These are phyloP conservation scores for Nephelium lappaceum DNA, from an alignment of 345 rosid species.

Conservation along the genomic window DNA sequence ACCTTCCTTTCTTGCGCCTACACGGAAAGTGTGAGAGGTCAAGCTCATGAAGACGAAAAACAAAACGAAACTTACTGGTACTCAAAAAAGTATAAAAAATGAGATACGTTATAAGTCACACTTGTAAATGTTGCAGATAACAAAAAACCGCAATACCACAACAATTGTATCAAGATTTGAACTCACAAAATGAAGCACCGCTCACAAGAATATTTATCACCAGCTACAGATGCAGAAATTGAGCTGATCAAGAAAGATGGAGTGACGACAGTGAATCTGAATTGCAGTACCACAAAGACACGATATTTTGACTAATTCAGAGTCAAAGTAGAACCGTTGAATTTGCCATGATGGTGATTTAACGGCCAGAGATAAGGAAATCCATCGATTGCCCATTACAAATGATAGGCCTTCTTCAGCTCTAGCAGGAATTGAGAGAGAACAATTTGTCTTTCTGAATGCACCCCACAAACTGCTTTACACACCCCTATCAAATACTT, in stretches of 20 bases:
- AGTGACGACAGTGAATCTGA: background rate
- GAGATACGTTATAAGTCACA: background rate
- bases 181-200: too few species aligned
- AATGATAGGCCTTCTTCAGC: background rate
- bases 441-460: background rate
- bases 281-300: too few species aligned
- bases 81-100: background rate
- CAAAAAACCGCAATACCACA: background rate
- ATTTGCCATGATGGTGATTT: background rate
- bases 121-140: background rate
- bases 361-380: background rate
- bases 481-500: background rate
- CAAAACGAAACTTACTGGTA: background rate
- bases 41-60: constrained; percentile 7
- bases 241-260: background rate
- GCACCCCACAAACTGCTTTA: background rate
- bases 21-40: constrained; percentile 5
- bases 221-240: background rate
- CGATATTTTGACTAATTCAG: too few species aligned
- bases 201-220: background rate
- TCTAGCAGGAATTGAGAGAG: background rate
- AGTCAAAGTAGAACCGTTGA: background rate
- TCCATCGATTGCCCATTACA: background rate
- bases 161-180: background rate
- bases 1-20: constrained; percentile 76